These are phyloP conservation scores for Wallacemonas sp. DNA, from an alignment of 208 protist genomes.

Conservation along the genomic window DNA sequence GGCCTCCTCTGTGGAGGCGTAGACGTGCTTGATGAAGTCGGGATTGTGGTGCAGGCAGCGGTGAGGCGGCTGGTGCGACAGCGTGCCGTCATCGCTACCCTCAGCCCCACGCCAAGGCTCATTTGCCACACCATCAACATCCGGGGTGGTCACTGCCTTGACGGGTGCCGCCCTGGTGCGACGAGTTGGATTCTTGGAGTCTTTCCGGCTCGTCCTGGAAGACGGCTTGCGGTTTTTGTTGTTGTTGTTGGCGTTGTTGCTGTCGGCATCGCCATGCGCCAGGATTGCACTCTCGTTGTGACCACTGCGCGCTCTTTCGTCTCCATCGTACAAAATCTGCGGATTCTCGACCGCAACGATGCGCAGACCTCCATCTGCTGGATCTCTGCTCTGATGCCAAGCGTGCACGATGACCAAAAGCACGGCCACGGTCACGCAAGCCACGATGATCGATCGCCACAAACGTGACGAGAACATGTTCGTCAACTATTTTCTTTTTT, in stretches of 20 bases:
- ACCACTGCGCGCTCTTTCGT: no score
- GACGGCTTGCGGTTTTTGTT: background rate
- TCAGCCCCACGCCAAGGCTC: no score
- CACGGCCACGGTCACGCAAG: background rate
- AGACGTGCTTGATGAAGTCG: background rate
- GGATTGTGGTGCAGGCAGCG: constrained; percentile 2
- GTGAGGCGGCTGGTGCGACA: background rate
- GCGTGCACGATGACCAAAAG: background rate
- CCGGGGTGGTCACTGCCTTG: no score
- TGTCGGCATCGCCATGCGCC: background rate
- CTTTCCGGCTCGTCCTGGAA: background rate
- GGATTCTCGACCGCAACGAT: background rate
- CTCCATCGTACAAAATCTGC: no score
- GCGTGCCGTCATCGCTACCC: no score
- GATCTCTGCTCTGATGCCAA: background rate
- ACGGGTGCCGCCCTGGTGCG: no score
- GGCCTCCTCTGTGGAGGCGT: background rate
- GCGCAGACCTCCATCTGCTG: background rate
- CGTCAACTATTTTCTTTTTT: no score
- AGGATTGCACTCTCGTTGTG: background rate
- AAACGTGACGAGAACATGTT: background rate
- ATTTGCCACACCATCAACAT: no score
- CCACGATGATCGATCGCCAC: background rate
- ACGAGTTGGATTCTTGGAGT: no score
- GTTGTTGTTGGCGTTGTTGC: constrained; percentile 4